A percentile compares a stretch with the other conserved stretches of the same genome.
Conservation (phyloP, 225 moss, liverwort and hornwort genomes). For the Sphagnum tenellum region DNA sequence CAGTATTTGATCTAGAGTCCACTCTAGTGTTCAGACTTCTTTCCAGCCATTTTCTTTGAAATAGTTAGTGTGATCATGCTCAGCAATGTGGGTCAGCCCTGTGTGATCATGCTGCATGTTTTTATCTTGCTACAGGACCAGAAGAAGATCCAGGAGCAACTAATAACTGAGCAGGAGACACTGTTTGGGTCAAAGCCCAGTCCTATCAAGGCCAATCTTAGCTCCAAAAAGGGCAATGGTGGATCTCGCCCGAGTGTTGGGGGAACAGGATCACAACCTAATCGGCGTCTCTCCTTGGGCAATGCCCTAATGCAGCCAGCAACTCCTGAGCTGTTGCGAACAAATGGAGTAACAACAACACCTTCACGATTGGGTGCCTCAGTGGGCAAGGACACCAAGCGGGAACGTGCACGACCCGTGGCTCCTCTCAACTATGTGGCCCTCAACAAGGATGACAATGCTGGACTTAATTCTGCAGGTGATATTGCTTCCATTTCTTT, state of each 20-base stretch:
- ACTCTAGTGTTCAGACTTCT: too few species aligned
- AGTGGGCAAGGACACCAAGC: slow-evolving; percentile 51
- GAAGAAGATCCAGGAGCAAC: slow-evolving; percentile 44
- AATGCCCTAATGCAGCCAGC: slow-evolving; percentile 33
- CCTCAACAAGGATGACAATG: slow-evolving; percentile 68
- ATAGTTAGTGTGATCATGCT: too few species aligned
- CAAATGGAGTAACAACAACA: slow-evolving; percentile 31
- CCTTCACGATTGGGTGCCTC: slow-evolving; percentile 33
- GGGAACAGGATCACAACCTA: slow-evolving; percentile 16
- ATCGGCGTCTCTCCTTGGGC: slow-evolving; percentile 35
- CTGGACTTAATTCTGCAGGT: slow-evolving; percentile 62
- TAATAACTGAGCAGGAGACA: slow-evolving; percentile 52
- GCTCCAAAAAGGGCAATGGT: slow-evolving; percentile 31
- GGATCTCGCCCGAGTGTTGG: slow-evolving; percentile 18
- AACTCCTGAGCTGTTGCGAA: slow-evolving; percentile 34
- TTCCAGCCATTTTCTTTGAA: too few species aligned
- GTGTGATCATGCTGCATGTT: neutral
- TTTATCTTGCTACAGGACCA: slow-evolving; percentile 23
- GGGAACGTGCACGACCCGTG: slow-evolving; percentile 37
- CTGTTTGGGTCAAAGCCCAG: slow-evolving; percentile 46
- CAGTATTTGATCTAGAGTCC: too few species aligned
- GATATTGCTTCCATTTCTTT: slow-evolving; percentile 31
- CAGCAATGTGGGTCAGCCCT: too few species aligned
- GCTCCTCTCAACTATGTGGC: slow-evolving; percentile 68
- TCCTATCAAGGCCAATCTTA: slow-evolving; percentile 34